A percentile compares a stretch with the other conserved stretches of the same genome.
phyloP scores from a whole-genome alignment of 345 rosid species.

The Theobroma cacao region DNA sequence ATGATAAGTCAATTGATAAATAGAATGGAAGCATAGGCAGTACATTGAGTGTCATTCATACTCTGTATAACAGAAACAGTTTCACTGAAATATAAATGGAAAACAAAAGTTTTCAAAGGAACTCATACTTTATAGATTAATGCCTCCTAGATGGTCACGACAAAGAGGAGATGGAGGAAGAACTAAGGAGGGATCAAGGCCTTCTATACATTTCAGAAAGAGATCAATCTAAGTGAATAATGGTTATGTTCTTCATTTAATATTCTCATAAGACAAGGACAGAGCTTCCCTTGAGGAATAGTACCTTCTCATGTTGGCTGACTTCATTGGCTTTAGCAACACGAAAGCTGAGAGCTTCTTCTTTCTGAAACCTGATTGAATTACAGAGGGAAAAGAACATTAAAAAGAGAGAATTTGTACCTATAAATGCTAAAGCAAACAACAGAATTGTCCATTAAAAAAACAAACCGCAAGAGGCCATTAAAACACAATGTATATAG shows the following conservation, averaged over 20 bases:
- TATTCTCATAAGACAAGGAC: not conserved
- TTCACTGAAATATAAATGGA: not conserved
- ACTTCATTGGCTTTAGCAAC: conserved; percentile 74
- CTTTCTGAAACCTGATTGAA: conserved; percentile 65
- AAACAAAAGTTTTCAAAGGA: not conserved
- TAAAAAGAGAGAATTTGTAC: not conserved
- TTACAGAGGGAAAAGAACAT: not conserved
- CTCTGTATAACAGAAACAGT: not conserved
- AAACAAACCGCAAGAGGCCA: not conserved
- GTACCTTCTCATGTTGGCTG: conserved; percentile 79
- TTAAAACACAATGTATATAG: not conserved
- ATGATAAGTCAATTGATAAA: not conserved
- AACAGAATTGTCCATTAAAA: not conserved
- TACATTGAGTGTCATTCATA: not conserved
- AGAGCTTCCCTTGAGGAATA: conserved; percentile 10
- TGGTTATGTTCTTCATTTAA: not conserved
- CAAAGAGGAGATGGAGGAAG: not conserved
- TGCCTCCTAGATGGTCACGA: not conserved
- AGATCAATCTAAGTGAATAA: not conserved
- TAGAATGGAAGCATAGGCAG: not conserved
- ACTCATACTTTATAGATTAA: not conserved
- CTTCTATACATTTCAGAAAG: not conserved
- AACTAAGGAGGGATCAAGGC: not conserved
- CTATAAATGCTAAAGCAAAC: conserved; percentile 11
- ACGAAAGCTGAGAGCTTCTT: conserved; percentile 80